Percentiles rank a stretch among this genome's conserved stretches.
Evolutionary conservation across 495 filamentous ascomycete genomes (phyloP).

Genomic region (Aspergillus panamensis): DNA sequence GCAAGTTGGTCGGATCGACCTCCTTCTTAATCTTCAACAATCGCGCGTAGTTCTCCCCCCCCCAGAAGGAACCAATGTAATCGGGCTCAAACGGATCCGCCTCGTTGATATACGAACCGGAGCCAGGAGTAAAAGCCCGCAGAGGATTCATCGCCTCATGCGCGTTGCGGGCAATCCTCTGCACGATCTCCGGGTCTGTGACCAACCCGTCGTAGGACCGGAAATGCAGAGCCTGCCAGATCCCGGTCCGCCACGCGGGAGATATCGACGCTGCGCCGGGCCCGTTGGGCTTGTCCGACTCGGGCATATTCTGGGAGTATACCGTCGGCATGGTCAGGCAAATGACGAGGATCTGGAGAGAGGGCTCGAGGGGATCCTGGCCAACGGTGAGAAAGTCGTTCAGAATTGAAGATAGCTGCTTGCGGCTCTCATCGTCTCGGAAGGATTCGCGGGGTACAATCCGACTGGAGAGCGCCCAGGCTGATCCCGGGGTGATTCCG

Average conservation of each 20-base stretch:
- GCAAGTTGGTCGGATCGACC: constrained; percentile 35
- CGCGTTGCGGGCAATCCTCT: constrained; percentile 8
- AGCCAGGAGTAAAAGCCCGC: constrained; percentile 31
- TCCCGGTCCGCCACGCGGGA: constrained; percentile 18
- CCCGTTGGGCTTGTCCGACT: constrained; percentile 8
- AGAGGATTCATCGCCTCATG: constrained; percentile 17
- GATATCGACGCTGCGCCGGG: constrained; percentile 18
- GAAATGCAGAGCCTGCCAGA: constrained; percentile 21
- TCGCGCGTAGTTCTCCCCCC: constrained; percentile 33
- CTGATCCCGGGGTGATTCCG: no score
- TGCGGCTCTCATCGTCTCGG: no score
- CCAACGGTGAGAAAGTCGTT: no score
- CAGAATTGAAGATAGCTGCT: no score
- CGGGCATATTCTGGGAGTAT: constrained; percentile 12
- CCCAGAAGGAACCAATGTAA: constrained; percentile 23
- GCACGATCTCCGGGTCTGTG: constrained; percentile 9
- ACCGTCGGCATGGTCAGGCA: constrained; percentile 4
- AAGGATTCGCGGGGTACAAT: no score
- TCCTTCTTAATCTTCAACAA: constrained; percentile 40
- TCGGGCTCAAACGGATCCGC: constrained; percentile 36
- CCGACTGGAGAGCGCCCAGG: no score
- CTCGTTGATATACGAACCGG: constrained; percentile 45
- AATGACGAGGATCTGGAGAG: background rate
- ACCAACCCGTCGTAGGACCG: constrained; percentile 3
- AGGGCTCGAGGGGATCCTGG: background rate